These are phyloP conservation scores for Elsinoe arachidis DNA, from an alignment of 2,329 filamentous ascomycete genomes.

Conservation along the genomic window DNA sequence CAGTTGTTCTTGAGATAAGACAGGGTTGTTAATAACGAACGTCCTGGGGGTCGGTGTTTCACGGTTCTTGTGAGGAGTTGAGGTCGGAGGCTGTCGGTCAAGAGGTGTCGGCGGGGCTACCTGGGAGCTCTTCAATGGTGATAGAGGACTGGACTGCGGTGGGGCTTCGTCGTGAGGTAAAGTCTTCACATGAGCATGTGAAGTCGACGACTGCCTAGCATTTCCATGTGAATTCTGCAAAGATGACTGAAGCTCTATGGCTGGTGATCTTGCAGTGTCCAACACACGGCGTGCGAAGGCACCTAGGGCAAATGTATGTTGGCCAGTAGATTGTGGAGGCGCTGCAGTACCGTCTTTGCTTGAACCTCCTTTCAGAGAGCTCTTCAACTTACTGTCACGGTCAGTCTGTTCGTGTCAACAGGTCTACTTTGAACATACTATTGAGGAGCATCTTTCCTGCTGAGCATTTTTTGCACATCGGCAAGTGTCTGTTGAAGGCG, in stretches of 20 bases:
- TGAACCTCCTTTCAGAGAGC: neutral
- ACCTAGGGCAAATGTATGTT: neutral
- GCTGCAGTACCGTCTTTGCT: neutral
- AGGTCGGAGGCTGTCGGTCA: neutral
- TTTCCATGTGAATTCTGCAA: neutral
- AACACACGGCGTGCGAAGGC: neutral
- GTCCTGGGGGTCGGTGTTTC: neutral
- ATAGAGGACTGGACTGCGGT: conserved; percentile 44
- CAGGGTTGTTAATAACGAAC: conserved; percentile 10
- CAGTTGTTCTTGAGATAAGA: conserved; percentile 12
- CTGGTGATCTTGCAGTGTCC: neutral
- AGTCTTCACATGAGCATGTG: conserved; percentile 1
- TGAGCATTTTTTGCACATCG: conserved; percentile 66
- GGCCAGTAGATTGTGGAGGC: neutral
- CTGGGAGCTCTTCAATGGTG: neutral
- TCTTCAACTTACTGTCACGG: neutral
- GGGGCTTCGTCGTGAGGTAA: conserved; percentile 27
- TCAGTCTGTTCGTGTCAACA: neutral
- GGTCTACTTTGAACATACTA: neutral
- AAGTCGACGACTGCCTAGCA: neutral
- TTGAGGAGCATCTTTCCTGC: conserved; percentile 56
- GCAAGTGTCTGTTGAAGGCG: conserved; percentile 63
- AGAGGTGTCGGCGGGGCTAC: neutral
- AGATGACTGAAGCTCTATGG: neutral
- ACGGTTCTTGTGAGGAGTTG: neutral